Evolutionary conservation across 768 basidiomycete species (phyloP).

Genomic region (Galerina marginata): DNA sequence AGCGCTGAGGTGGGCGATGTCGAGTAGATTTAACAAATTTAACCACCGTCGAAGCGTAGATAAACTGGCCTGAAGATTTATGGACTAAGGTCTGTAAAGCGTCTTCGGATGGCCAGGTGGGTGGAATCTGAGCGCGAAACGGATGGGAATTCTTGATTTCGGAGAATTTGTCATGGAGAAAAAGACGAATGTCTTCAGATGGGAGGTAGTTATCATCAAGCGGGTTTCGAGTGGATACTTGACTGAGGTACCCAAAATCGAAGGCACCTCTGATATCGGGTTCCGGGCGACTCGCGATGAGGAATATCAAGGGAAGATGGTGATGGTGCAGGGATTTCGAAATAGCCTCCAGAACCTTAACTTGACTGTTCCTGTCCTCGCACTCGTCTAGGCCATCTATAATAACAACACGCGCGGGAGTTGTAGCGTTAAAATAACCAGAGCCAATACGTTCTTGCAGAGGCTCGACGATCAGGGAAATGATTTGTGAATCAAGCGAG

Average conservation of each 20-base stretch:
- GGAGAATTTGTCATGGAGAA: slow-evolving; percentile 2
- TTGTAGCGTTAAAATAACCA: neutral
- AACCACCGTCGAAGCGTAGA: slow-evolving; percentile 16
- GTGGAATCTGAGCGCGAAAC: neutral
- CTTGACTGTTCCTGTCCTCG: neutral
- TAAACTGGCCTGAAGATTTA: slow-evolving; percentile 21
- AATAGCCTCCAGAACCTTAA: neutral
- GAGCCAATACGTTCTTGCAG: neutral
- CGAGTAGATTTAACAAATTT: slow-evolving; percentile 6
- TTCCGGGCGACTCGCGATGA: slow-evolving; percentile 15
- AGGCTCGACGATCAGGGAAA: neutral
- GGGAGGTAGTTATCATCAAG: slow-evolving; percentile 10
- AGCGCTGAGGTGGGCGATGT: neutral
- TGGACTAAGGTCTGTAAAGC: neutral
- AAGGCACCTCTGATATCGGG: slow-evolving; percentile 6
- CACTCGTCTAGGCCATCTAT: slow-evolving; percentile 23
- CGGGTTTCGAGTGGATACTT: neutral
- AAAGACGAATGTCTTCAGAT: slow-evolving; percentile 10
- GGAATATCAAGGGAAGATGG: slow-evolving; percentile 7
- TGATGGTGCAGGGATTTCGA: neutral
- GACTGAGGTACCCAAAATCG: neutral
- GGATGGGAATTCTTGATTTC: slow-evolving; percentile 9
- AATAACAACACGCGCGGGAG: neutral
- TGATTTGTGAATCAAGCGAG: neutral
- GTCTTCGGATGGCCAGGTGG: slow-evolving; percentile 2